A percentile compares a stretch with the other conserved stretches of the same genome.
Conservation (phyloP, 2,329 filamentous ascomycete species). For the Colletotrichum tabaci region DNA sequence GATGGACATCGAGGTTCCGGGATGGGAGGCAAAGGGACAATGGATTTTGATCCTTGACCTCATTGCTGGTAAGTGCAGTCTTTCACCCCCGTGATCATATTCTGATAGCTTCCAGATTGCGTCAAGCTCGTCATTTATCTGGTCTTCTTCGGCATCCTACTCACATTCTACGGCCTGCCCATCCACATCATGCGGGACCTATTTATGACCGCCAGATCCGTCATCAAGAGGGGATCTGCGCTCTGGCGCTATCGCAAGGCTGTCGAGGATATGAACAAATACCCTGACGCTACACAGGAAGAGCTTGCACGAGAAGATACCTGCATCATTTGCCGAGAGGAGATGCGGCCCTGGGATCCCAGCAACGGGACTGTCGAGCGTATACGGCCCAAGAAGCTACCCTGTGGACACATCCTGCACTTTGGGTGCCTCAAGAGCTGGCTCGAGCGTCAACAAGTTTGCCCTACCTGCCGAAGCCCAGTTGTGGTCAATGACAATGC, state of each 20-base stretch:
- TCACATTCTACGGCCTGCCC: conserved; percentile 94
- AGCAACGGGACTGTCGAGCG: conserved; percentile 81
- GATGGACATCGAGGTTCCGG: conserved; percentile 93
- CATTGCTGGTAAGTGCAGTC: conserved; percentile 74
- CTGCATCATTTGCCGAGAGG: conserved; percentile 97
- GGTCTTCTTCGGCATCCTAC: conserved; percentile 92
- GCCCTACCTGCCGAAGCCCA: conserved; percentile 91
- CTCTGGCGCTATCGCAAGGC: conserved; percentile 92
- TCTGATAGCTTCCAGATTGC: conserved; percentile 74
- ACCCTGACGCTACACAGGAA: conserved; percentile 90
- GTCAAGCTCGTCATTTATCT: conserved; percentile 91
- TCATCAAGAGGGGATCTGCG: conserved; percentile 89
- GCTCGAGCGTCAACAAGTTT: conserved; percentile 97
- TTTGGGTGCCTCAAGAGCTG: conserved; percentile 96
- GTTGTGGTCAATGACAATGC: conserved; percentile 73
- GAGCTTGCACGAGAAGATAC: conserved; percentile 90
- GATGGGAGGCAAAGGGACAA: conserved; percentile 96
- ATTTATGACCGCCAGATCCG: conserved; percentile 93
- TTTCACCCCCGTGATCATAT: not conserved
- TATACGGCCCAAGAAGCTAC: conserved; percentile 92
- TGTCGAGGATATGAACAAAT: conserved; percentile 93
- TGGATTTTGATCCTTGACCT: conserved; percentile 93
- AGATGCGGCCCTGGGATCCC: conserved; percentile 87
- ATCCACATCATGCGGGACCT: conserved; percentile 98
- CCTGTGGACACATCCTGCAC: conserved; percentile 95